Conservation (phyloP, 2,329 filamentous ascomycete genomes). For the Colletotrichum lentis region DNA sequence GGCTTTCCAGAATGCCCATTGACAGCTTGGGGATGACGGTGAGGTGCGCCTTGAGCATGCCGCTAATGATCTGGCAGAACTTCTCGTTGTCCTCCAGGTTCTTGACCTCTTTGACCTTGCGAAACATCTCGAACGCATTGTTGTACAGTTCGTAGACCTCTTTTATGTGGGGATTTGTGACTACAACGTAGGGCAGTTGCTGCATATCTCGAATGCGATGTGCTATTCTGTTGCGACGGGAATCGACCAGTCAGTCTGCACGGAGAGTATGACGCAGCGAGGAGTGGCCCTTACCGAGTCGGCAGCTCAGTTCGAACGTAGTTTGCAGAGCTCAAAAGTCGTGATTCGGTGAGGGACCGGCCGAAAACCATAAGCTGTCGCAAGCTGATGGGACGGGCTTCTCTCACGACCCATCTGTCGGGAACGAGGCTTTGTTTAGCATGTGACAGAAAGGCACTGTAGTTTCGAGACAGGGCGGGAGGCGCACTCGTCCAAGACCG, state of each 20-base stretch:
- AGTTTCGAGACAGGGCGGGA: constrained; percentile 14
- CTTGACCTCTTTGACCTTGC: constrained; percentile 83
- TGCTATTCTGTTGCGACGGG: constrained; percentile 69
- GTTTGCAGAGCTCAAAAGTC: constrained; percentile 93
- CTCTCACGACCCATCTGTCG: constrained; percentile 86
- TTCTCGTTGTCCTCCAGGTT: constrained; percentile 88
- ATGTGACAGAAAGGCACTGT: constrained; percentile 23
- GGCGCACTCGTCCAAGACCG: constrained; percentile 70
- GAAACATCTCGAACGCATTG: constrained; percentile 90
- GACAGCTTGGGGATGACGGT: constrained; percentile 93
- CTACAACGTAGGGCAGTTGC: constrained; percentile 91
- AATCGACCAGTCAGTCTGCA: constrained; percentile 10
- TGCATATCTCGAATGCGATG: constrained; percentile 98
- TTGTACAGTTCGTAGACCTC: constrained; percentile 98
- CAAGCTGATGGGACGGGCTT: constrained; percentile 93
- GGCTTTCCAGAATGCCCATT: constrained; percentile 92
- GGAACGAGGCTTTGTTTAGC: constrained; percentile 34
- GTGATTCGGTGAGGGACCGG: constrained; percentile 86
- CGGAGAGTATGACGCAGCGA: background rate
- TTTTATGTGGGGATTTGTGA: constrained; percentile 93
- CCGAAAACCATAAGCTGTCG: constrained; percentile 98
- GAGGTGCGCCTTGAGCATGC: constrained; percentile 85
- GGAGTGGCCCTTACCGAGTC: constrained; percentile 65
- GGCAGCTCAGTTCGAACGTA: constrained; percentile 96
- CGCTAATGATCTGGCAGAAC: constrained; percentile 81